Evolutionary conservation across 2,329 filamentous ascomycete genomes (phyloP), one percentile per base, ranked within the genome.

Genomic region (Passalora sequoiae): DNA sequence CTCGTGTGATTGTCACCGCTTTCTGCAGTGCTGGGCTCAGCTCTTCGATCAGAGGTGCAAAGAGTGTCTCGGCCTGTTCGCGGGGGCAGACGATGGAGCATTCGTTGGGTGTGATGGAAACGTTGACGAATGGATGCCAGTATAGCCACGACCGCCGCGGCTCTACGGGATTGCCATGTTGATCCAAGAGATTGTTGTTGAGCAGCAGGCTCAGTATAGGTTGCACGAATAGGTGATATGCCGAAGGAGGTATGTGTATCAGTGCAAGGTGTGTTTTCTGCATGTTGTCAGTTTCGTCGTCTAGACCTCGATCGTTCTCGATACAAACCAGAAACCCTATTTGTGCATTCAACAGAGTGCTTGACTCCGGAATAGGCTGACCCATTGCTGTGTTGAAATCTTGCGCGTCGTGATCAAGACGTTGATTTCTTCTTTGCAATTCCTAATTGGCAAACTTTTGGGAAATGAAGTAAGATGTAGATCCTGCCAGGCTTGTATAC

Each of bases 41-140:
- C 3, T 71, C 69, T 38, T 76, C 69, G 44, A 91, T 77, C 41
- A 83, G 71, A 0, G 89, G 88, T 40, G 78, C 71, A 58, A 97
- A 94, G 44, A 94, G 77, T 42, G 79, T 76, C 35, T 79, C 72
- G 5, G 86, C 84, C 68, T 88, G 83, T 30, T 78, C 74, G 46
- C 80, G 79, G 50, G 91, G 84, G 62, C 91, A 97, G 41, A 94
- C 88, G 40, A 98, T 77, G 3, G 89, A 95, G 68, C 88, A 94
- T 66, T 96, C 92, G 43, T 94, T 78, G 0, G 89, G 87, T 0
- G 89, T 97, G 59, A 97, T 78, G 50, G 87, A 94, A 55, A 98
- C 81, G 65, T 97, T 97, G 63, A 96, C 77, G 66, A 98, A 97
- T 32, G 81, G 81, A 66, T 92, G 84, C 60, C 72, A 71, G 50